These are phyloP conservation scores for Raphanus sativus DNA, from an alignment of 345 rosid species.

Conservation along the genomic window DNA sequence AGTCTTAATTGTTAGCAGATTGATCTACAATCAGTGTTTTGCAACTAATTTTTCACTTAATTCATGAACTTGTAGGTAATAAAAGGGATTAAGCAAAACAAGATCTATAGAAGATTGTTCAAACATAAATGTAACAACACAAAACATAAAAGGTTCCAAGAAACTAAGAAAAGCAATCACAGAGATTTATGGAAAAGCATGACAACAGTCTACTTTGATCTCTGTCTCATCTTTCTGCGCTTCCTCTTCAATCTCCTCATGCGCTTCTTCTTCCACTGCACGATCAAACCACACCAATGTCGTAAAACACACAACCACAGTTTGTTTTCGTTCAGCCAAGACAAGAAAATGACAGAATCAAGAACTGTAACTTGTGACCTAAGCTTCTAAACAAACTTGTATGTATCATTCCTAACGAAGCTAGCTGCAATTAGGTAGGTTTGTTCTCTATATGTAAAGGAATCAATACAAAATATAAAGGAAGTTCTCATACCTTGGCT, in stretches of 20 bases:
- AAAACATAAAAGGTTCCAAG: slow-evolving; percentile 7
- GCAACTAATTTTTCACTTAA: too few relatives aligned
- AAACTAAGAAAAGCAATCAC: neutral
- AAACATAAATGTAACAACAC: neutral
- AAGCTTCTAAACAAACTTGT: neutral
- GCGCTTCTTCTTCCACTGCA: slow-evolving; percentile 48
- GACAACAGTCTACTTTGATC: slow-evolving; percentile 31
- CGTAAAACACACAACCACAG: neutral
- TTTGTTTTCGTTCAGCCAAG: neutral
- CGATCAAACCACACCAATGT: neutral
- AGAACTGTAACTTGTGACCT: neutral
- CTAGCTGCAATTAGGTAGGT: neutral
- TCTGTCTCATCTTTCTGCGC: slow-evolving; percentile 46
- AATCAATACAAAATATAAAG: neutral
- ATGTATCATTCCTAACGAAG: neutral
- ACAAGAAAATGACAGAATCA: neutral
- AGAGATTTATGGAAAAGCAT: neutral
- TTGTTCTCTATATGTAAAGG: neutral
- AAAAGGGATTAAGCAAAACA: neutral
- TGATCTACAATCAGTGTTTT: too few relatives aligned
- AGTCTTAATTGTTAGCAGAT: too few relatives aligned
- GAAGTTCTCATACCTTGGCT: slow-evolving; percentile 23
- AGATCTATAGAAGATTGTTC: slow-evolving; percentile 16
- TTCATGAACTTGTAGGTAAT: too few relatives aligned
- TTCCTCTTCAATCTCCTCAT: slow-evolving; percentile 48